Evolutionary conservation across 2,329 filamentous ascomycete genomes (phyloP).

Genomic region (Colletotrichum limetticola): DNA sequence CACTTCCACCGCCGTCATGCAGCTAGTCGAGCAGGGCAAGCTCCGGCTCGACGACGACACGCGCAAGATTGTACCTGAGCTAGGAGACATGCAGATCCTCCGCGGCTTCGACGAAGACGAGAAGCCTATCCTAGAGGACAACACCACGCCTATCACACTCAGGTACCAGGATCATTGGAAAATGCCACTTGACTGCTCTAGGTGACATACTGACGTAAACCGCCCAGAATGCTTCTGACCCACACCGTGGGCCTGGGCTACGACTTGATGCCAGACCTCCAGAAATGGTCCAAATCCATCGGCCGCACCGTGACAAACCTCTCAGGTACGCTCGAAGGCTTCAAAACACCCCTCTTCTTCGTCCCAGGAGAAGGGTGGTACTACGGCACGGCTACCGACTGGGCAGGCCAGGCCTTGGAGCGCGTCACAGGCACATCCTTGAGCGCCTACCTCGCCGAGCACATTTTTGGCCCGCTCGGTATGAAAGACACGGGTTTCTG

Average conservation of each 20-base stretch:
- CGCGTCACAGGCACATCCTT: conserved; percentile 49
- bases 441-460: conserved; percentile 48
- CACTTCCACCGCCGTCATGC: conserved; percentile 50
- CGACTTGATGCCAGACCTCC: conserved; percentile 50
- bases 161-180: conserved; percentile 39
- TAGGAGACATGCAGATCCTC: conserved; percentile 48
- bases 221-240: conserved; percentile 53
- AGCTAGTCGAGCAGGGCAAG: conserved; percentile 49
- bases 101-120: conserved; percentile 48
- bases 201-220: neutral
- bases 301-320: conserved; percentile 46
- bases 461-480: conserved; percentile 50
- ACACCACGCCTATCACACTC: conserved; percentile 50
- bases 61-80: conserved; percentile 46
- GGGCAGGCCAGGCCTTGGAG: conserved; percentile 58
- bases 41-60: conserved; percentile 51
- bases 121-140: conserved; percentile 50
- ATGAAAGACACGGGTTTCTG: conserved; percentile 51
- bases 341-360: conserved; percentile 55
- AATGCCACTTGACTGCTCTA: too few species aligned
- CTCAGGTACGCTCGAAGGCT: conserved; percentile 49
- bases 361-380: conserved; percentile 59
- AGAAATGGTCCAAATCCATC: conserved; percentile 50
- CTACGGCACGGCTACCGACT: conserved; percentile 60
- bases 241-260: conserved; percentile 61